Evolutionary conservation across 495 filamentous ascomycete species (phyloP).

Genomic region (Hypoxylon subgilvum): DNA sequence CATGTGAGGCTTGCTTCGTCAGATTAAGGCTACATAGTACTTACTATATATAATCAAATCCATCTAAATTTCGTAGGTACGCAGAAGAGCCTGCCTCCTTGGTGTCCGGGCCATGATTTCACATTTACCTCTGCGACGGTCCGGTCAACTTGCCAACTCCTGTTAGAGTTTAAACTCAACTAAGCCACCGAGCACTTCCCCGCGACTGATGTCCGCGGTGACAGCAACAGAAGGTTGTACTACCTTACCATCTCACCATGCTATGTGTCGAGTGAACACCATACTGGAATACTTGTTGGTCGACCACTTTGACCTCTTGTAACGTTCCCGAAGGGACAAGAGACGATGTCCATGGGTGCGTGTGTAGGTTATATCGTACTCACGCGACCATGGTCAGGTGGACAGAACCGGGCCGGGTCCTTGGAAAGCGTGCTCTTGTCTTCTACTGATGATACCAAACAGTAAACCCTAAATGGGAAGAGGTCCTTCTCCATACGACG

Average conservation of each 20-base stretch:
- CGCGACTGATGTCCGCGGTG: constrained; percentile 23
- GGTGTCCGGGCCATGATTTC: constrained; percentile 1
- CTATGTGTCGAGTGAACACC: not conserved
- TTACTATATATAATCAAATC: too few relatives aligned
- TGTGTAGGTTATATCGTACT: constrained; percentile 1
- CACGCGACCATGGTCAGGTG: constrained; percentile 21
- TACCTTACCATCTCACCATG: constrained; percentile 22
- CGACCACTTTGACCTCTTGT: not conserved
- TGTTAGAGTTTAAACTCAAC: constrained; percentile 6
- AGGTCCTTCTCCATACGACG: not conserved
- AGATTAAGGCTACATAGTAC: too few relatives aligned
- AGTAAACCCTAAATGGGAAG: constrained; percentile 27
- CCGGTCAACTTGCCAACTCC: not conserved
- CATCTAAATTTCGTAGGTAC: too few relatives aligned
- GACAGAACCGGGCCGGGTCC: constrained; percentile 13
- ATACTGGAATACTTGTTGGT: constrained; percentile 1
- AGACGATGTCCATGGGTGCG: too few relatives aligned
- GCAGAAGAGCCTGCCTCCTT: too few relatives aligned
- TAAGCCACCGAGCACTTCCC: constrained; percentile 7
- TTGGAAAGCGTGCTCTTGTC: constrained; percentile 4
- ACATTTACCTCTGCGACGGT: constrained; percentile 24
- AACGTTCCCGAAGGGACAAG: not conserved
- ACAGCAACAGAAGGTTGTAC: not conserved
- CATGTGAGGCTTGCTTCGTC: too few relatives aligned
- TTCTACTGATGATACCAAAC: not conserved